Evolutionary conservation across 176 grass and related monocot genomes (phyloP).

Genomic region (Zea luxurians): DNA sequence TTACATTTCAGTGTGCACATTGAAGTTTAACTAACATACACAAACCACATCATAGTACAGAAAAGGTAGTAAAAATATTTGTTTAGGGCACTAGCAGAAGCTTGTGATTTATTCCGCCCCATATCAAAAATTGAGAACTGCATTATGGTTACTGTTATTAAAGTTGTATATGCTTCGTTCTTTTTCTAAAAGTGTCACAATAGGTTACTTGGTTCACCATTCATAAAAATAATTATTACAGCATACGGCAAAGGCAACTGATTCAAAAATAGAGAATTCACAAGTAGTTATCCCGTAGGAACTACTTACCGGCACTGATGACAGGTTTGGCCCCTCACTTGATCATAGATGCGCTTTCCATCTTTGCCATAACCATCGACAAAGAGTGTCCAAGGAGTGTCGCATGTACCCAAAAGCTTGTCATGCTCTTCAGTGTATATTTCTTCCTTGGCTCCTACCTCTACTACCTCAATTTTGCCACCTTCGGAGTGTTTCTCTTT

Average conservation of each 20-base stretch:
- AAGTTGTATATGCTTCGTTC: not conserved
- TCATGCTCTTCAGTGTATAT: slow-evolving; percentile 85
- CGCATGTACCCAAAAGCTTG: slow-evolving; percentile 68
- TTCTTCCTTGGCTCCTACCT: slow-evolving; percentile 68
- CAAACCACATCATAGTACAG: not conserved
- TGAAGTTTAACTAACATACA: not conserved
- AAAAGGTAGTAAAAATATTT: not conserved
- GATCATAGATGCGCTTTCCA: slow-evolving; percentile 76
- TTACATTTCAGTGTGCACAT: not conserved
- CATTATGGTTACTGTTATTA: not conserved
- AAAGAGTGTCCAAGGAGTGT: slow-evolving; percentile 70
- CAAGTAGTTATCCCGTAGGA: not conserved
- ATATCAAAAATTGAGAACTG: not conserved
- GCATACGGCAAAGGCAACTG: slow-evolving; percentile 2
- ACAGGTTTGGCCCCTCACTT: slow-evolving; percentile 70
- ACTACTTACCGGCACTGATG: slow-evolving; percentile 91
- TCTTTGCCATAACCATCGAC: slow-evolving; percentile 61
- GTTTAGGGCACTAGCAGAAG: not conserved
- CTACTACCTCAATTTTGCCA: slow-evolving; percentile 28
- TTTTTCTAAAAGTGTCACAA: not conserved
- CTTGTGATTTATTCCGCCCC: not conserved
- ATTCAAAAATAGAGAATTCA: not conserved
- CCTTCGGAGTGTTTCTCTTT: slow-evolving; percentile 15
- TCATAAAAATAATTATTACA: not conserved
- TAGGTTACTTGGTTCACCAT: not conserved